A percentile compares a stretch with the other conserved stretches of the same genome.
phyloP scores from a whole-genome alignment of 768 basidiomycete species.

The Tulasnella sp. region DNA sequence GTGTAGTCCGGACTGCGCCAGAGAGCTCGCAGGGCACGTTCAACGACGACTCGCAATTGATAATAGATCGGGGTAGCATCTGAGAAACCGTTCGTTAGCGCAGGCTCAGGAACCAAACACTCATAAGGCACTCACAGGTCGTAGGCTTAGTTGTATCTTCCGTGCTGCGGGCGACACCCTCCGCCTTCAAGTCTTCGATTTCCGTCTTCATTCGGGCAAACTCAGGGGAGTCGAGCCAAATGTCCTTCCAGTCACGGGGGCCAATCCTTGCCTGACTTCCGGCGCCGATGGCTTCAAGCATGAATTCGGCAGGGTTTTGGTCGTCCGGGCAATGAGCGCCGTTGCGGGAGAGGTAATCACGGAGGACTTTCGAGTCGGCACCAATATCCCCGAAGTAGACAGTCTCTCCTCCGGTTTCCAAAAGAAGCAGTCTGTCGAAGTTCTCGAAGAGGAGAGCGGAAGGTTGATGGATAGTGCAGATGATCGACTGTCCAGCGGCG shows the following conservation, averaged over 20 bases:
- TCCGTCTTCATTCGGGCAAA: constrained; percentile 23
- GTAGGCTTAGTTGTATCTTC: constrained; percentile 31
- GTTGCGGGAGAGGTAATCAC: constrained; percentile 62
- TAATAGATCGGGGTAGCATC: constrained; percentile 67
- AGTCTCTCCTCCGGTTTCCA: constrained; percentile 71
- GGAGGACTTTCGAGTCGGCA: constrained; percentile 51
- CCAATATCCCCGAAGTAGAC: constrained; percentile 94
- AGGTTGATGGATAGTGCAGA: constrained; percentile 35
- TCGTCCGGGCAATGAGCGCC: constrained; percentile 65
- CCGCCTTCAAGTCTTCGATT: constrained; percentile 28
- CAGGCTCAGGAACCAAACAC: background rate
- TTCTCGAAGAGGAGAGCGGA: constrained; percentile 77
- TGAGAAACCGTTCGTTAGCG: constrained; percentile 19
- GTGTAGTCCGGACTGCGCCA: constrained; percentile 83
- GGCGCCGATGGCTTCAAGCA: constrained; percentile 81
- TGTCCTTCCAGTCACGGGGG: constrained; percentile 28
- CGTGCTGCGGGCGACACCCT: constrained; percentile 34
- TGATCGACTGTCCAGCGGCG: constrained; percentile 27
- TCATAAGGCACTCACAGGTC: constrained; percentile 33
- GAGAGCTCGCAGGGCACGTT: constrained; percentile 55
- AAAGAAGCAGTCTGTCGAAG: constrained; percentile 46
- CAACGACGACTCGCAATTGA: constrained; percentile 57
- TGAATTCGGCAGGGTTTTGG: constrained; percentile 52
- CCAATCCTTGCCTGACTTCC: constrained; percentile 27
- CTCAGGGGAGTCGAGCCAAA: constrained; percentile 29